Conservation (phyloP, 768 basidiomycete species). For the Phlebiopsis gigantea region DNA sequence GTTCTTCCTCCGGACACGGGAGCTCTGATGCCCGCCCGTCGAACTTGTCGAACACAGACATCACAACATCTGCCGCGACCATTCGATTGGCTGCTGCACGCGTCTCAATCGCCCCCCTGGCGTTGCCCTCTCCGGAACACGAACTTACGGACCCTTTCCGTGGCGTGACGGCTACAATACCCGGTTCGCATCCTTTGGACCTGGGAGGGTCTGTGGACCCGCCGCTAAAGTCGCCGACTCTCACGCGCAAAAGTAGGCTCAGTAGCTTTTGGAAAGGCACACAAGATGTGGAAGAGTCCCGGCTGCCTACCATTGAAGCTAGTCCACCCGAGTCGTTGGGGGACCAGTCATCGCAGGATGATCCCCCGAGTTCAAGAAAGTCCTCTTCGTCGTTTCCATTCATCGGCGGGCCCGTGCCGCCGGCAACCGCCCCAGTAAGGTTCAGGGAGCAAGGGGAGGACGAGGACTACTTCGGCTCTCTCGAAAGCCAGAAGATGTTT, state of each 20-base stretch:
- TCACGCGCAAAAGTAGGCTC: constrained; percentile 48
- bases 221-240: constrained; percentile 32
- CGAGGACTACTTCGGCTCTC: constrained; percentile 28
- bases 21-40: constrained; percentile 11
- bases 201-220: constrained; percentile 21
- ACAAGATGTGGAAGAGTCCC: constrained; percentile 47
- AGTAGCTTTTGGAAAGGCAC: constrained; percentile 78
- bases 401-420: constrained; percentile 14
- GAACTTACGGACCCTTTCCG: constrained; percentile 91
- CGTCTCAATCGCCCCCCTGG: constrained; percentile 80
- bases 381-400: constrained; percentile 3
- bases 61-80: constrained; percentile 68
- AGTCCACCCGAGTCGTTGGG: constrained; percentile 19
- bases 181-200: constrained; percentile 46
- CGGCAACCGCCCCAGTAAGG: constrained; percentile 26
- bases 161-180: constrained; percentile 59
- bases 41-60: constrained; percentile 38
- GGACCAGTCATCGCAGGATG: not conserved
- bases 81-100: constrained; percentile 83
- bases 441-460: constrained; percentile 12
- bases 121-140: constrained; percentile 85
- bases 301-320: constrained; percentile 25
- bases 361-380: not conserved
- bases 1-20: constrained; percentile 26
- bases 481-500: constrained; percentile 7